Evolutionary conservation across 2,329 filamentous ascomycete species (phyloP).

Genomic region (Dryadomyces sulphureus): DNA sequence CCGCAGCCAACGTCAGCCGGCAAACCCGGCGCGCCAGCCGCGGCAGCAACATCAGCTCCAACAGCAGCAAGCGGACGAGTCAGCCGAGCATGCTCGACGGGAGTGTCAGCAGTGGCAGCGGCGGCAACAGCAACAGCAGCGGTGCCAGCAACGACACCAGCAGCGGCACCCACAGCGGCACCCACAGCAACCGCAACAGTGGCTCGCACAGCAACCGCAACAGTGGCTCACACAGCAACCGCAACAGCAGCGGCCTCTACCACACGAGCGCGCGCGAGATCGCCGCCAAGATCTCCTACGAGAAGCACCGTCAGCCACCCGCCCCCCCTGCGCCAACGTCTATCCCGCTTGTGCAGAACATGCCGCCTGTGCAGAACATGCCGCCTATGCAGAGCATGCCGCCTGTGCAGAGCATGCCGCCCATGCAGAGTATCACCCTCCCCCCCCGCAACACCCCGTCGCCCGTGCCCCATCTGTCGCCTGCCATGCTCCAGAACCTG

Average conservation of each 20-base stretch:
- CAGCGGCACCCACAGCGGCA: neutral
- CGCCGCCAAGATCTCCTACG: constrained; percentile 4
- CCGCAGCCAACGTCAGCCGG: neutral
- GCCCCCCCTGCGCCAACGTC: constrained; percentile 4
- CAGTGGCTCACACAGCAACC: neutral
- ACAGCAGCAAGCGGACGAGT: neutral
- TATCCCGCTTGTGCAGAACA: no score
- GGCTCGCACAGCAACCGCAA: neutral
- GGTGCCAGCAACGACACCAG: neutral
- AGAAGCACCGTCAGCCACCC: constrained; percentile 1
- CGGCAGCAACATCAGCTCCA: constrained; percentile 3
- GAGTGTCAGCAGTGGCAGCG: neutral
- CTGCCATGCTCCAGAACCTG: neutral
- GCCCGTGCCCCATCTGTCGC: neutral
- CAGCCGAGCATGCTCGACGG: no score
- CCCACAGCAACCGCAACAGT: neutral
- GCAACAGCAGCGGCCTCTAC: constrained; percentile 10
- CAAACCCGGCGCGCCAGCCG: neutral
- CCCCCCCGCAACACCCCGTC: neutral
- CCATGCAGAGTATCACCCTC: neutral
- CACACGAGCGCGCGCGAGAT: constrained; percentile 13
- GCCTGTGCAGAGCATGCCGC: neutral
- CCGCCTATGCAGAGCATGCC: no score
- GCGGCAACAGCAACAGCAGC: constrained; percentile 9
- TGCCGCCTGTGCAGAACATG: no score